Evolutionary conservation across 495 filamentous ascomycete species (phyloP).

Genomic region (Darksidea phi): DNA sequence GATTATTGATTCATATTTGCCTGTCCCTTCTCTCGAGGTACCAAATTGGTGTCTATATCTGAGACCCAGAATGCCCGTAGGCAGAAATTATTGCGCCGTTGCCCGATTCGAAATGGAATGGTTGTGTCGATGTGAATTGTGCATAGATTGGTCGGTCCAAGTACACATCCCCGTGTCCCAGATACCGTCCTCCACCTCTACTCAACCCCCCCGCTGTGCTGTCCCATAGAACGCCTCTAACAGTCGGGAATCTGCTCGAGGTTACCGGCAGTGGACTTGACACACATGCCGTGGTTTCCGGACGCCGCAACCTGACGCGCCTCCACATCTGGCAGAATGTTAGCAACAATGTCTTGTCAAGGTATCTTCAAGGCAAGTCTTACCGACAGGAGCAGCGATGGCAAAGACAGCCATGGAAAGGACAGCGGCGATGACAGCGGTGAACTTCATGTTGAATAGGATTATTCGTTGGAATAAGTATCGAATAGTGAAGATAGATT

Average conservation of each 20-base stretch:
- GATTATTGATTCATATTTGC: neutral
- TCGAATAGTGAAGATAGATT: conserved; percentile 12
- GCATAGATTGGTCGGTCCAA: neutral
- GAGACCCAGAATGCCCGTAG: neutral
- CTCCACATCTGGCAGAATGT: conserved; percentile 10
- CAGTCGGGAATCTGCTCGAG: conserved; percentile 23
- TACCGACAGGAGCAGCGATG: conserved; percentile 25
- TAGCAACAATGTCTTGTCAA: too few relatives aligned
- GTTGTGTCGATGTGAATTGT: neutral
- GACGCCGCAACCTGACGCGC: conserved; percentile 1
- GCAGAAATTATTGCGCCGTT: neutral
- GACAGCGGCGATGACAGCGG: conserved; percentile 29
- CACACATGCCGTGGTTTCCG: conserved; percentile 35
- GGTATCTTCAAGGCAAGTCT: too few relatives aligned
- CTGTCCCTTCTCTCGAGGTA: neutral
- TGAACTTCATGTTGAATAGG: conserved; percentile 35
- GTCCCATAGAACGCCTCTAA: conserved; percentile 3
- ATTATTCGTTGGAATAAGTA: conserved; percentile 8
- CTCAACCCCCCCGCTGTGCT: neutral
- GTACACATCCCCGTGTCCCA: conserved; percentile 4
- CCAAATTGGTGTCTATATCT: too few relatives aligned
- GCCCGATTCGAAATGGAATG: too few relatives aligned
- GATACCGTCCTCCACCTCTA: neutral
- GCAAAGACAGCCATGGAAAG: conserved; percentile 32
- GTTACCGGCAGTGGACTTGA: conserved; percentile 7